Evolutionary conservation across 495 filamentous ascomycete genomes (phyloP).

Genomic region (Amphirosellinia nigrospora): DNA sequence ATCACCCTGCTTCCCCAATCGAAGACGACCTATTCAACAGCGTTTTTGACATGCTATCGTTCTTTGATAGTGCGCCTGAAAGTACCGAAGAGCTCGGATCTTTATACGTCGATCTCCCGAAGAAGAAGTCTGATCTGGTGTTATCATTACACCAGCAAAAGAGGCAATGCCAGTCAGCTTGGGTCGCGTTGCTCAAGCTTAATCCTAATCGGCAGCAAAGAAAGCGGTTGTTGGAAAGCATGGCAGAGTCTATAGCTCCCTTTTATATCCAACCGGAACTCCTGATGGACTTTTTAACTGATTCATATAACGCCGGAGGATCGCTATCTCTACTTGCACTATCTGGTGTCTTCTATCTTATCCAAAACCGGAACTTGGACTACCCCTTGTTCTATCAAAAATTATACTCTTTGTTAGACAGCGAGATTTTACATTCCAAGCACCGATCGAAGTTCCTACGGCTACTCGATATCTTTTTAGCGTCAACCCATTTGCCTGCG

Average conservation of each 20-base stretch:
- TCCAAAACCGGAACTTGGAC: constrained; percentile 90
- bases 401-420: constrained; percentile 88
- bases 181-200: constrained; percentile 77
- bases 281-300: constrained; percentile 97
- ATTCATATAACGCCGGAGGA: constrained; percentile 86
- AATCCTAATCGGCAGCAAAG: constrained; percentile 72
- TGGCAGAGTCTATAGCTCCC: constrained; percentile 78
- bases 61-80: constrained; percentile 67
- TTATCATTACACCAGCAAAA: constrained; percentile 67
- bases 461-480: constrained; percentile 86
- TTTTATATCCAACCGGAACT: constrained; percentile 86
- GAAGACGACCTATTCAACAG: constrained; percentile 55
- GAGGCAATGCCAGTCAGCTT: constrained; percentile 79
- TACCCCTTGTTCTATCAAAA: constrained; percentile 95
- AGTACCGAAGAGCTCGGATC: constrained; percentile 67
- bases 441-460: constrained; percentile 94
- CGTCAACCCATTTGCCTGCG: constrained; percentile 91
- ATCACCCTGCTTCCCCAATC: constrained; percentile 42
- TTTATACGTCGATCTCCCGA: constrained; percentile 64
- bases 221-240: constrained; percentile 75
- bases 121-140: constrained; percentile 59
- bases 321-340: constrained; percentile 85
- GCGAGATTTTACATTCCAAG: constrained; percentile 86
- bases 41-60: constrained; percentile 67
- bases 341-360: constrained; percentile 93